Conservation (phyloP, 75 land plant genomes). For the Sequoiadendron giganteum region DNA sequence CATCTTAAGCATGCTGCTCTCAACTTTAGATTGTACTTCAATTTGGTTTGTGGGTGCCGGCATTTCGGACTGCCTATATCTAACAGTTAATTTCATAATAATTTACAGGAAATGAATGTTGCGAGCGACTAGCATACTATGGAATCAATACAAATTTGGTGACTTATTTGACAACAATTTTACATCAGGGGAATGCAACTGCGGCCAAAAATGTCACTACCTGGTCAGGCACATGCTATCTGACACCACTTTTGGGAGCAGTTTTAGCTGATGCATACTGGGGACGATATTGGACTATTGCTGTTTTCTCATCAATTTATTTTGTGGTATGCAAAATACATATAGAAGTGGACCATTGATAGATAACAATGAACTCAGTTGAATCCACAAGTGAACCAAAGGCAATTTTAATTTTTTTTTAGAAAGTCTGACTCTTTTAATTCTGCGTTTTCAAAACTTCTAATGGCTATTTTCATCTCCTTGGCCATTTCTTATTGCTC, state of each 20-base stretch:
- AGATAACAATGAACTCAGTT: neutral
- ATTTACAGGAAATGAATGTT: conserved; percentile 70
- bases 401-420: neutral
- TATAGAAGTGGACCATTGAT: neutral
- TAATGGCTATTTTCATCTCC: neutral
- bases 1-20: neutral
- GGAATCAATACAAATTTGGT: conserved; percentile 88
- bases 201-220: conserved; percentile 89
- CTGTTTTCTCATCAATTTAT: conserved; percentile 70
- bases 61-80: neutral
- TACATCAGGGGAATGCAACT: conserved; percentile 77
- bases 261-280: conserved; percentile 89
- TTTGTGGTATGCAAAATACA: conserved; percentile 48
- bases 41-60: conserved; percentile 30
- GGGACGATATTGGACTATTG: conserved; percentile 93
- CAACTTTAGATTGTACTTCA: conserved; percentile 23
- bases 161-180: conserved; percentile 59
- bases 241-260: conserved; percentile 92
- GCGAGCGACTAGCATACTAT: conserved; percentile 92
- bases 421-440: neutral
- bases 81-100: neutral
- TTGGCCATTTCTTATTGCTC: too few relatives aligned
- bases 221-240: conserved; percentile 86
- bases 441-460: neutral
- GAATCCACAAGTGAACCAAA: neutral